Evolutionary conservation across 2,329 filamentous ascomycete species (phyloP).

Genomic region (Penicillium sp.): DNA sequence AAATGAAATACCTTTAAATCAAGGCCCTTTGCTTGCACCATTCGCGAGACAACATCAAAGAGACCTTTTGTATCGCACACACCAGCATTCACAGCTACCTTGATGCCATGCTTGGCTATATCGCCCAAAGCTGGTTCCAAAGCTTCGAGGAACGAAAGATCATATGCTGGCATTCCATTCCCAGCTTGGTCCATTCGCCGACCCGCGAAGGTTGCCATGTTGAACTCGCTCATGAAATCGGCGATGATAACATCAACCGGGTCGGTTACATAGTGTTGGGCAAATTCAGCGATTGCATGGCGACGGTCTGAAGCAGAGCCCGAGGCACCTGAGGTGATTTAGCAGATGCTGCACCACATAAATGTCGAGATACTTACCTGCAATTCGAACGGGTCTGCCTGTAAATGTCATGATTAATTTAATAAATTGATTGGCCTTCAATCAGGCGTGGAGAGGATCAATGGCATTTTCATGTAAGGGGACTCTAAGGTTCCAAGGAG

Average conservation of each 20-base stretch:
- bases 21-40: conserved; percentile 42
- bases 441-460: background rate
- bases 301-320: conserved; percentile 48
- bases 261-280: conserved; percentile 38
- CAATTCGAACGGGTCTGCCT: conserved; percentile 24
- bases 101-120: conserved; percentile 44
- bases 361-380: conserved; percentile 12
- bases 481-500: background rate
- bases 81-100: conserved; percentile 48
- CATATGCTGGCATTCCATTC: conserved; percentile 45
- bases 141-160: conserved; percentile 55
- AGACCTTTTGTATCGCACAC: conserved; percentile 44
- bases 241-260: conserved; percentile 50
- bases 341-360: background rate
- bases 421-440: background rate
- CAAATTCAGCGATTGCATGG: conserved; percentile 47
- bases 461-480: background rate
- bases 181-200: conserved; percentile 39
- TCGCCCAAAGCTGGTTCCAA: conserved; percentile 42
- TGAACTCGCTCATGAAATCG: conserved; percentile 53
- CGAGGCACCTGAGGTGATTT: conserved; percentile 37
- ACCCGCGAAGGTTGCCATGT: conserved; percentile 50
- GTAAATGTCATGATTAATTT: conserved; percentile 17
- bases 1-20: conserved; percentile 35
- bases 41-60: conserved; percentile 39